phyloP scores from a whole-genome alignment of 257 asterid genomes.

The Capsicum baccatum region DNA sequence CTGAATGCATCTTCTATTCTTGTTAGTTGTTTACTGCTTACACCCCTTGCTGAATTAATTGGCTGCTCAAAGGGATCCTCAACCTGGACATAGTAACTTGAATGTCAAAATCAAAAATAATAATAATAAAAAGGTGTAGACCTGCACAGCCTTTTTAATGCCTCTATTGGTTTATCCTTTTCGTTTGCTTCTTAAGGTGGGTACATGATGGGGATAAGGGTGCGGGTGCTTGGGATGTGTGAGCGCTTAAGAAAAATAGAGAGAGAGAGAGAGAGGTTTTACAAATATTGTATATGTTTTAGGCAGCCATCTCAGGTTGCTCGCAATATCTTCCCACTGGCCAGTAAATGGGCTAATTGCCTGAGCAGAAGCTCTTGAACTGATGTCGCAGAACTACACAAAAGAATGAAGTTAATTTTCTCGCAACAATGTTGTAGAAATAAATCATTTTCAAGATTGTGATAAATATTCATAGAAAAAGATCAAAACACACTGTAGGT shows the following conservation, averaged over 20 bases:
- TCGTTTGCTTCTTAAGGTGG: neutral
- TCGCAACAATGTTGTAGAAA: constrained; percentile 37
- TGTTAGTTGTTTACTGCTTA: constrained; percentile 53
- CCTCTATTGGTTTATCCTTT: neutral
- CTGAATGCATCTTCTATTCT: constrained; percentile 63
- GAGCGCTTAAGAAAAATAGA: neutral
- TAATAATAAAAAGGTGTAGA: neutral
- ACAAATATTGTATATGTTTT: constrained; percentile 80
- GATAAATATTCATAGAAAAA: constrained; percentile 1
- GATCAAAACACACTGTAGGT: constrained; percentile 8
- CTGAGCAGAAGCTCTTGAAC: constrained; percentile 66
- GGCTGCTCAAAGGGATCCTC: constrained; percentile 99
- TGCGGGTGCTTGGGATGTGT: neutral
- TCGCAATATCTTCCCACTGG: constrained; percentile 73
- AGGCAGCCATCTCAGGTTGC: constrained; percentile 96
- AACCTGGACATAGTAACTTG: constrained; percentile 48
- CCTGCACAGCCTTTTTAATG: neutral
- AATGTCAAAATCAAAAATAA: neutral
- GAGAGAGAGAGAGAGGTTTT: constrained; percentile 52
- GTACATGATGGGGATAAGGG: neutral
- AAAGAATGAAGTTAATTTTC: constrained; percentile 31
- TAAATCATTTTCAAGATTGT: neutral
- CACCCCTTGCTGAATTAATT: constrained; percentile 75
- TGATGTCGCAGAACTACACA: constrained; percentile 72
- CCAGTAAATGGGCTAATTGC: constrained; percentile 71